A percentile compares a stretch with the other conserved stretches of the same genome.
phyloP scores from a whole-genome alignment of 2,329 filamentous ascomycete species.

The Thelonectria olida region DNA sequence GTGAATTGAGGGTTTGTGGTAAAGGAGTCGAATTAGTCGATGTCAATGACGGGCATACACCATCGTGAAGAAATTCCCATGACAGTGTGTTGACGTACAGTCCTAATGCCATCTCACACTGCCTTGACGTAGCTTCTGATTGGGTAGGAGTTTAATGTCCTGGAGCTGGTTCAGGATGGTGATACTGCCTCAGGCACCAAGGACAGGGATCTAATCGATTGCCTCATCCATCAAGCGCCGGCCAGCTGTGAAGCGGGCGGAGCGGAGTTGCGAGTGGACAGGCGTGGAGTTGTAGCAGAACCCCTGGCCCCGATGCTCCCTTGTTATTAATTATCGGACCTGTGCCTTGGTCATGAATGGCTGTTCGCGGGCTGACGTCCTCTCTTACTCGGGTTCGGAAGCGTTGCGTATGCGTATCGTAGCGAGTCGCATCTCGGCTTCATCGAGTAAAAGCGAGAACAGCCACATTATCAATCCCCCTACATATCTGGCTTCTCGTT shows the following conservation, averaged over 20 bases:
- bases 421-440: background rate
- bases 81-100: conserved; percentile 13
- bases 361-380: background rate
- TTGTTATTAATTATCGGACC: too few species aligned
- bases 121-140: conserved; percentile 24
- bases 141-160: conserved; percentile 22
- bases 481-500: background rate
- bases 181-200: conserved; percentile 11
- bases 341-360: too few species aligned
- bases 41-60: conserved; percentile 31
- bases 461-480: background rate
- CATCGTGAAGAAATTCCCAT: conserved; percentile 35
- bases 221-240: too few species aligned
- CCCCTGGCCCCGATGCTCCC: too few species aligned
- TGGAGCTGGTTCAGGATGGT: background rate
- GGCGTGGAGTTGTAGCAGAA: background rate
- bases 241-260: background rate
- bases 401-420: background rate
- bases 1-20: conserved; percentile 29
- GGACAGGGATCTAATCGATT: too few species aligned
- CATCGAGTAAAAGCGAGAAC: background rate
- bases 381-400: background rate
- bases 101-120: background rate
- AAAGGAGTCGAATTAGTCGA: conserved; percentile 28
- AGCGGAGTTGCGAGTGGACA: background rate